Evolutionary conservation across 2,329 filamentous ascomycete genomes (phyloP).

Genomic region (Salinomyces thailandicus): DNA sequence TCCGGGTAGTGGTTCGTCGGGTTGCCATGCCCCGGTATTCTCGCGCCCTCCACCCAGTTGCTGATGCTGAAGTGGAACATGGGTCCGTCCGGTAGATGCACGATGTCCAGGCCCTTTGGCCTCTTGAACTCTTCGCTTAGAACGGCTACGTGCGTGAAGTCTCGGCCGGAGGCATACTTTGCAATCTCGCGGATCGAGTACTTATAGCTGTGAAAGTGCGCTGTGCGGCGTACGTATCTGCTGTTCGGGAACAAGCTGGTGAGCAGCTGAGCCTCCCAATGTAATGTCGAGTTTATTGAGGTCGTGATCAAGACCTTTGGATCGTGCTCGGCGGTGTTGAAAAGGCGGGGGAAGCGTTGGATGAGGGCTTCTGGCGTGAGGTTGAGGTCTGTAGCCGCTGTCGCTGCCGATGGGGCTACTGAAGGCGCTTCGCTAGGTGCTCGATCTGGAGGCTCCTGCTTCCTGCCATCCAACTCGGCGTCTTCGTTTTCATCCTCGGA

Average conservation of each 20-base stretch:
- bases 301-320: constrained; percentile 93
- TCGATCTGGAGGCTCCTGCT: constrained; percentile 15
- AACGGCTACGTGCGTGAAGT: constrained; percentile 75
- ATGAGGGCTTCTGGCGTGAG: constrained; percentile 51
- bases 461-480: constrained; percentile 10
- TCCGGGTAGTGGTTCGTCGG: constrained; percentile 86
- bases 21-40: constrained; percentile 81
- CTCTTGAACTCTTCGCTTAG: constrained; percentile 83
- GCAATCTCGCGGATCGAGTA: constrained; percentile 88
- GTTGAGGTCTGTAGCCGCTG: constrained; percentile 48
- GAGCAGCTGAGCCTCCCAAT: constrained; percentile 69
- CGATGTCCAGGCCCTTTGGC: constrained; percentile 69
- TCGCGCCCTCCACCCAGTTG: constrained; percentile 82
- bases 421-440: constrained; percentile 39
- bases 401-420: constrained; percentile 39
- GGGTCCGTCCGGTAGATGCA: constrained; percentile 73
- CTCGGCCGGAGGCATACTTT: constrained; percentile 68
- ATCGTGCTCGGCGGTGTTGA: constrained; percentile 42
- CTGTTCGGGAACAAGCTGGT: constrained; percentile 71
- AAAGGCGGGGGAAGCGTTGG: constrained; percentile 51
- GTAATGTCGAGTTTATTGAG: constrained; percentile 75
- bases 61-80: constrained; percentile 88
- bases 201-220: constrained; percentile 76
- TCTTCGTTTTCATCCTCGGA: constrained; percentile 23
- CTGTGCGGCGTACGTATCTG: constrained; percentile 72